These are phyloP conservation scores for Brettanomyces bruxellensis DNA, from an alignment of 805 yeast genomes.

Conservation along the genomic window DNA sequence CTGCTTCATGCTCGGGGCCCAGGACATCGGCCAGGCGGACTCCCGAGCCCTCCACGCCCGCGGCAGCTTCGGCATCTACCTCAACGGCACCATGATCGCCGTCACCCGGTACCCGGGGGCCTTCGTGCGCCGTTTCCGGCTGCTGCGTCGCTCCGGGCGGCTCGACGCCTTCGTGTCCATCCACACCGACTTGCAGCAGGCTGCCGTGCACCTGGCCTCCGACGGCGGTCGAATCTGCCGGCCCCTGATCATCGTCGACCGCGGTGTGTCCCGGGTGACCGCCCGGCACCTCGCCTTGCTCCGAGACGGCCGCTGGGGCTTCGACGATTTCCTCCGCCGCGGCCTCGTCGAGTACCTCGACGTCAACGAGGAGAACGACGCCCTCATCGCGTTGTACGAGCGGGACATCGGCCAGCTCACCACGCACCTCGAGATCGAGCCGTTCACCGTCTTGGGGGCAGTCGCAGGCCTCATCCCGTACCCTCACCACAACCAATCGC, in stretches of 20 bases:
- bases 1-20: constrained; percentile 82
- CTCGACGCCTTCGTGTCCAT: constrained; percentile 87
- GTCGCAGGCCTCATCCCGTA: constrained; percentile 90
- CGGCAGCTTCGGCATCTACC: constrained; percentile 76
- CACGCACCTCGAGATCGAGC: constrained; percentile 93
- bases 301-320: constrained; percentile 63
- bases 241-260: constrained; percentile 81
- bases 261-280: constrained; percentile 60
- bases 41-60: constrained; percentile 70
- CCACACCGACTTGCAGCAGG: constrained; percentile 81
- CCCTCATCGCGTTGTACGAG: constrained; percentile 86
- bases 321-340: constrained; percentile 78
- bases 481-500: constrained; percentile 89
- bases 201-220: constrained; percentile 94
- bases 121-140: constrained; percentile 73
- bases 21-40: constrained; percentile 71
- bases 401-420: constrained; percentile 43
- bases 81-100: constrained; percentile 93
- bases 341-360: constrained; percentile 94
- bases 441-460: constrained; percentile 86
- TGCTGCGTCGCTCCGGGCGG: constrained; percentile 73
- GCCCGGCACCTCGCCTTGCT: constrained; percentile 60
- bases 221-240: constrained; percentile 99
- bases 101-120: constrained; percentile 79
- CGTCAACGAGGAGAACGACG: constrained; percentile 95